Base-by-base conservation (phyloP, 2,329 filamentous ascomycete species). In the Aureobasidium melanogenum region DNA sequence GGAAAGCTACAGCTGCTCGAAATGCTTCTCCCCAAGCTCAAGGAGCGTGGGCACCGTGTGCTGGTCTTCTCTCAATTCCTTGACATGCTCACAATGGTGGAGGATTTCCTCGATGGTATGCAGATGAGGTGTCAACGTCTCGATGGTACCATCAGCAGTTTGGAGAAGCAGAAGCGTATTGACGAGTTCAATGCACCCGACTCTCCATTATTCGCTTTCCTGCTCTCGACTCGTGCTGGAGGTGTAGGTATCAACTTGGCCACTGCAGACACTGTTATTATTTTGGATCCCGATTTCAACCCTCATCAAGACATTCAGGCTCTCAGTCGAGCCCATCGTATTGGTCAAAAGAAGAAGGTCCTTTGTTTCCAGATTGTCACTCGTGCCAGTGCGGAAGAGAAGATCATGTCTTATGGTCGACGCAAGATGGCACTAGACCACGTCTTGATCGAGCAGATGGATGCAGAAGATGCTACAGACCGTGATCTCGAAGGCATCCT, bases 241-340 rank as follows among this genome's bases (percentile, higher is more conserved):
- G 94, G 95, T 69, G 93, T 99, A 0, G 95, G 94, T 17, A 99
- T 99, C 78, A 99, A 99, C 70, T 81, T 99, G 60, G 94, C 94
- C 0, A 96, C 92, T 8, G 94, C 94, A 2, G 94, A 99, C 70
- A 99, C 94, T 0, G 95, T 99, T 64, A 97, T 99, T 66, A 97
- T 99, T 66, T 85, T 97, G 66, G 92, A 99, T 68, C 91, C 91
- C 0, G 94, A 99, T 70, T 97, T 96, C 79, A 99, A 99, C 64
- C 94, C 94, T 0, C 94, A 99, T 70, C 94, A 99, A 74, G 95
- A 99, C 69, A 88, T 99, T 43, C 94, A 99, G 73, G 94, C 94
- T 0, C 81, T 99, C 32, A 96, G 93, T 32, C 86, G 95, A 66
- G 94, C 93, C 19, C 94, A 99, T 74, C 88, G 94, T 28, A 97